Evolutionary conservation across 2,329 filamentous ascomycete genomes (phyloP).

Genomic region (Fusarium lyarnte): DNA sequence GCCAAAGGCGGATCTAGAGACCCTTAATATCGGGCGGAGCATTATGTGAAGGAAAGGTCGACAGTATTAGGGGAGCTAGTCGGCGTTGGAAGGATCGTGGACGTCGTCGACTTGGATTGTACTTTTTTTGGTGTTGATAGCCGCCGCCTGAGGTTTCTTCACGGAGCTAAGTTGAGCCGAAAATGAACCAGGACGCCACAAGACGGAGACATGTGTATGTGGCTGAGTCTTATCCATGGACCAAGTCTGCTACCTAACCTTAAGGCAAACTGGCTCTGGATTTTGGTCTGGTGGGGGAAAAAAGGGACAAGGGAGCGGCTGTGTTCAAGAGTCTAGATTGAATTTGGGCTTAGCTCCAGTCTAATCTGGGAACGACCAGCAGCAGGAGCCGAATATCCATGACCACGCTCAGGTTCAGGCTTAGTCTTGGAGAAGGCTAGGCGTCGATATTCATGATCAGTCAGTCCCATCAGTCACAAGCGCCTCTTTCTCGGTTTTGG

Average conservation of each 20-base stretch:
- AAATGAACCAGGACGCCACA: slow-evolving; percentile 7
- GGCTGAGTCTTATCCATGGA: not conserved
- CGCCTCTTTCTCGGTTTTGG: slow-evolving; percentile 11
- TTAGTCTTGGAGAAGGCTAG: not conserved
- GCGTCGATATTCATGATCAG: slow-evolving; percentile 16
- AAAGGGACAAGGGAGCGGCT: slow-evolving; percentile 4
- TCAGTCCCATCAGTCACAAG: slow-evolving; percentile 35
- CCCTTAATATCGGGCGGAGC: slow-evolving; percentile 65
- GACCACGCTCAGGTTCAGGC: not conserved
- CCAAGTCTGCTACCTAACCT: no score
- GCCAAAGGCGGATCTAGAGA: slow-evolving; percentile 56
- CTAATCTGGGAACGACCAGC: slow-evolving; percentile 11
- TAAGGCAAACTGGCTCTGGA: no score
- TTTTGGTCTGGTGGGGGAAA: not conserved
- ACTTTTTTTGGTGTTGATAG: slow-evolving; percentile 36
- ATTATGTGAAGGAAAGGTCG: slow-evolving; percentile 43
- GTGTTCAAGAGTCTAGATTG: slow-evolving; percentile 8
- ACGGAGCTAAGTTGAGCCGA: slow-evolving; percentile 37
- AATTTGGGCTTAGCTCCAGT: slow-evolving; percentile 5
- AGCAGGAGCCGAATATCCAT: slow-evolving; percentile 6
- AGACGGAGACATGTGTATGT: not conserved
- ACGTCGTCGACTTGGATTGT: slow-evolving; percentile 20
- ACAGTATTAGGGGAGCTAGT: slow-evolving; percentile 6
- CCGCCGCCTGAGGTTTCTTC: slow-evolving; percentile 29
- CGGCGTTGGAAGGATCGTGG: slow-evolving; percentile 15